Evolutionary conservation across 2,329 filamentous ascomycete species (phyloP), one percentile per base, ranked within the genome.

Genomic region (Colletotrichum spaethianum): DNA sequence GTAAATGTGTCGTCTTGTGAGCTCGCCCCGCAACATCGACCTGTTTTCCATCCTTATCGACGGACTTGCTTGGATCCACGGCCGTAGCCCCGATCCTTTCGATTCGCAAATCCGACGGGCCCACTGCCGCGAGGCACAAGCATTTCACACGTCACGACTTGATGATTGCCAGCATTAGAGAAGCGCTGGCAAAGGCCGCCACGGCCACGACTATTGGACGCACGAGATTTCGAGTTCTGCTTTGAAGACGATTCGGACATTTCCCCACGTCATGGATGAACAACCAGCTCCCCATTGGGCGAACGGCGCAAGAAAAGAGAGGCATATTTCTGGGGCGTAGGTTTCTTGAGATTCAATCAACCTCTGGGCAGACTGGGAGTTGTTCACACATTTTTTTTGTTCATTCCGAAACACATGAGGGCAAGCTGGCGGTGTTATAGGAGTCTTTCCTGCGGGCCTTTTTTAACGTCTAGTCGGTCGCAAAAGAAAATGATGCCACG

Each of bases 251-350:
- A 52, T 73, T 64, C 70, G 60, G 70, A 70, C n/a, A 70, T 66
- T 73, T 57, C 67, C 66, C 60, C 70, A 62, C 61, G 59, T 70
- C 60, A 73, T 60, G 66, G 61, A 69, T 61, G 67, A 70, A 73
- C 55, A 73, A 66, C 70, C 66, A 73, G 67, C 59, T 73, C 46
- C 60, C 61, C 42, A 50, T 56, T 70, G 66, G 73, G 73, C 72
- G 73, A 74, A 74, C 65, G 73, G 73, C 73, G 73, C 67, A 74
- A 72, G 68, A 74, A 73, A 74, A 73, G 69, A 73, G 67, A 73
- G 70, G 70, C 70, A 73, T 73, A 73, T 55, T 70, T 56, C 70
- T 63, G 70, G 66, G 70, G 70, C 66, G 70, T 61, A 66, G 70
- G 70, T 73, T 73, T 70, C 66, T 70, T 72, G 69, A 72, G 44